These are phyloP conservation scores for Trichomonas vaginalis DNA, from an alignment of 208 protist species.

Conservation along the genomic window DNA sequence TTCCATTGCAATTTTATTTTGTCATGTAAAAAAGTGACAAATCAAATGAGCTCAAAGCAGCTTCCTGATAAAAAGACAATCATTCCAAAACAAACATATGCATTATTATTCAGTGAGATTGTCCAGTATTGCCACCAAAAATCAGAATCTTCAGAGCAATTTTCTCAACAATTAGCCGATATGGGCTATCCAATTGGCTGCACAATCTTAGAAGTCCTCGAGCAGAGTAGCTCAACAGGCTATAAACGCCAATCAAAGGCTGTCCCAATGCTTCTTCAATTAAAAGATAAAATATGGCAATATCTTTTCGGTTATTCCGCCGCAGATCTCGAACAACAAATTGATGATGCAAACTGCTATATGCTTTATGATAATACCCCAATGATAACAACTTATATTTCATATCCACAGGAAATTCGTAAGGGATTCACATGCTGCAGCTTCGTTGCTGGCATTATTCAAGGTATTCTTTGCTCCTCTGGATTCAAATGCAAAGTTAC, in stretches of 20 bases:
- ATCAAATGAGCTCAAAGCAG: neutral
- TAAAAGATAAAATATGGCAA: slow-evolving; percentile 19
- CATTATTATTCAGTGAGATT: neutral
- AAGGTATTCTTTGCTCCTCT: neutral
- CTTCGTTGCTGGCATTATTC: neutral
- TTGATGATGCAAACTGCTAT: slow-evolving; percentile 1
- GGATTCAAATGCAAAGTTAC: neutral
- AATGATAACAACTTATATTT: neutral
- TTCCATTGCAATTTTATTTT: too few species aligned
- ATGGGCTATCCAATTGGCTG: slow-evolving; percentile 18
- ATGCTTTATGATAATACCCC: slow-evolving; percentile 6
- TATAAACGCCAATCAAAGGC: neutral
- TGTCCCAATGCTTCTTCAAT: neutral
- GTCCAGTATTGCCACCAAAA: slow-evolving; percentile 15
- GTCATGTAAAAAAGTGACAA: neutral
- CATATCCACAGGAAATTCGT: neutral
- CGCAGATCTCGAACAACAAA: slow-evolving; percentile 1
- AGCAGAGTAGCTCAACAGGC: neutral
- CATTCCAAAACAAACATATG: neutral
- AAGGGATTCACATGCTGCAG: neutral
- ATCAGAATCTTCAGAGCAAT: neutral
- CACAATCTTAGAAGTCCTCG: neutral
- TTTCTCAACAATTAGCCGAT: neutral
- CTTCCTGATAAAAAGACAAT: neutral
- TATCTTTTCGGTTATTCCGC: neutral